Conservation (phyloP, 1,284 basidiomycete genomes). For the Trichosporon coremiiforme region DNA sequence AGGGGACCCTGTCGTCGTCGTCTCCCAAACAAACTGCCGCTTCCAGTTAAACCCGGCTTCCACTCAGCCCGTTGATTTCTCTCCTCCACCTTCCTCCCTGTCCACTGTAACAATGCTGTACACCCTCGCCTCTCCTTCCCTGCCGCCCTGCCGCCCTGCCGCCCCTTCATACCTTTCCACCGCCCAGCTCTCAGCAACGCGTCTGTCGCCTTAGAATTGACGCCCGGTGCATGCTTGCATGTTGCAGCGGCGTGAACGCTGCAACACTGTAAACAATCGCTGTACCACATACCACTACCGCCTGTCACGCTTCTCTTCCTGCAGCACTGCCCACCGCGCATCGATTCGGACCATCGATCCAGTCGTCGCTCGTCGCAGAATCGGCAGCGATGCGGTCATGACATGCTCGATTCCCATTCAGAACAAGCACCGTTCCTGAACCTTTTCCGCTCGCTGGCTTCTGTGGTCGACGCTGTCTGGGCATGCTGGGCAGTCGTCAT, state of each 20-base stretch:
- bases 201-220: too few relatives aligned
- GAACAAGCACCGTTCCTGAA: conserved; percentile 9
- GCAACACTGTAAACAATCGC: background rate
- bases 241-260: too few relatives aligned
- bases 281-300: too few relatives aligned
- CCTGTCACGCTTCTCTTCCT: background rate
- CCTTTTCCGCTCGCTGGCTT: background rate
- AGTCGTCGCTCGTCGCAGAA: background rate
- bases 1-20: background rate
- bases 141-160: background rate
- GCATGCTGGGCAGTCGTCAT: background rate
- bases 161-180: background rate
- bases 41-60: background rate
- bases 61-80: background rate
- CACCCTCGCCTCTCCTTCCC: background rate
- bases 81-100: background rate
- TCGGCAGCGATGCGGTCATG: background rate
- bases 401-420: background rate
- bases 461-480: too few relatives aligned
- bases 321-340: background rate
- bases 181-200: too few relatives aligned
- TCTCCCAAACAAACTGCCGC: background rate
- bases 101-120: background rate
- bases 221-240: too few relatives aligned
- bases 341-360: background rate